A percentile compares a stretch with the other conserved stretches of the same genome.
These are phyloP conservation scores for Cairneyella variabilis DNA, from an alignment of 495 filamentous ascomycete species.

Conservation along the genomic window DNA sequence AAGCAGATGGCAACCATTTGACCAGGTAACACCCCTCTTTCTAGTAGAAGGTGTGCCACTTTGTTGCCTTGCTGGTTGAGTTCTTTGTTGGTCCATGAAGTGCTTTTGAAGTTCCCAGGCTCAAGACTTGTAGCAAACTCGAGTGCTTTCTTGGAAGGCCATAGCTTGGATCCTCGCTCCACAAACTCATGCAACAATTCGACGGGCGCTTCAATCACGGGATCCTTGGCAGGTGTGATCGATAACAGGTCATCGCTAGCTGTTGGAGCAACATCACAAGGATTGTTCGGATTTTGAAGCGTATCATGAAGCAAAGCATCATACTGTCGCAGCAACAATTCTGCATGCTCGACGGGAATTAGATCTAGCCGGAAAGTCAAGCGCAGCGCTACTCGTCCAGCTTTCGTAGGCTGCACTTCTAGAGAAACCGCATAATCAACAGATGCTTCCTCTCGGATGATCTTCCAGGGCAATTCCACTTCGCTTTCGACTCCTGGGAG, in stretches of 20 bases:
- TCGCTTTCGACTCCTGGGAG: constrained; percentile 22
- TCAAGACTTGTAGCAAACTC: constrained; percentile 51
- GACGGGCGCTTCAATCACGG: constrained; percentile 38
- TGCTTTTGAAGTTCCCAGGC: constrained; percentile 28
- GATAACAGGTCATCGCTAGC: constrained; percentile 43
- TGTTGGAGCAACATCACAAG: constrained; percentile 10
- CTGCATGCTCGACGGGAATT: constrained; percentile 59
- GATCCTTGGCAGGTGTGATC: constrained; percentile 45
- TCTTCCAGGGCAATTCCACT: constrained; percentile 34
- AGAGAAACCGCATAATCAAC: constrained; percentile 63
- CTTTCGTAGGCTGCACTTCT: constrained; percentile 56
- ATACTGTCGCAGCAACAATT: constrained; percentile 57
- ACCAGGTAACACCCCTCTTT: constrained; percentile 34
- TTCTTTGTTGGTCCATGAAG: constrained; percentile 58
- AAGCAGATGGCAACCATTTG: constrained; percentile 73
- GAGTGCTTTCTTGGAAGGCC: constrained; percentile 50
- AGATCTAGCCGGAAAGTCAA: constrained; percentile 58
- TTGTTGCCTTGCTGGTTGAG: constrained; percentile 57
- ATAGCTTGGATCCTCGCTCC: constrained; percentile 37
- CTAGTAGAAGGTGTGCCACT: constrained; percentile 50
- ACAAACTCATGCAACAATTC: constrained; percentile 61
- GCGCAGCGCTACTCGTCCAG: constrained; percentile 46
- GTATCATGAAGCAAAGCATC: constrained; percentile 45
- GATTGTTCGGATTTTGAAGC: constrained; percentile 20
- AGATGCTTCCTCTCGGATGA: constrained; percentile 49